These are phyloP conservation scores for Irineochytrium annulatum DNA, from an alignment of 192 early-diverging fungal genomes.

Conservation along the genomic window DNA sequence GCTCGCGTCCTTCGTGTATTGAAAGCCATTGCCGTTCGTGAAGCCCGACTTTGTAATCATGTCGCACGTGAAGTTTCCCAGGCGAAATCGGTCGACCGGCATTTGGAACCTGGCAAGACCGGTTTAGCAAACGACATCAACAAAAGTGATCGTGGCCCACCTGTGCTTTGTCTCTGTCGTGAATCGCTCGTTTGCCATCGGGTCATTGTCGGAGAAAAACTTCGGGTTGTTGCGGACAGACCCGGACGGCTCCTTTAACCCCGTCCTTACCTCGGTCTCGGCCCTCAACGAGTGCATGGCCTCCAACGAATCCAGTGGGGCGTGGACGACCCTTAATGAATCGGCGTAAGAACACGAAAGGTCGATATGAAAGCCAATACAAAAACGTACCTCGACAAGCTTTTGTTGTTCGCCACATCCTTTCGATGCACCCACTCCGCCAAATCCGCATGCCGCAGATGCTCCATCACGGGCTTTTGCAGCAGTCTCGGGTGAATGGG, in stretches of 20 bases:
- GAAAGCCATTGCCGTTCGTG: slow-evolving; percentile 30
- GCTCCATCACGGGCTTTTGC: slow-evolving; percentile 2
- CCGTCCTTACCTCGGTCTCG: not conserved
- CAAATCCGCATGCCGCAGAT: slow-evolving; percentile 11
- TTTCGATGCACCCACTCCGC: slow-evolving; percentile 25
- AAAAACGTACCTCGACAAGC: slow-evolving; percentile 31
- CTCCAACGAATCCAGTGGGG: slow-evolving; percentile 19
- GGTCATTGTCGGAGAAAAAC: slow-evolving; percentile 12
- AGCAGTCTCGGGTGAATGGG: slow-evolving; percentile 16
- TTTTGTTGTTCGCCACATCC: slow-evolving; percentile 19
- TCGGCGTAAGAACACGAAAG: no score
- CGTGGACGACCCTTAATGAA: slow-evolving; percentile 21
- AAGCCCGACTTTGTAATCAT: slow-evolving; percentile 28
- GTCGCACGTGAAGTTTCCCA: slow-evolving; percentile 4
- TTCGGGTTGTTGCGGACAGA: slow-evolving; percentile 43
- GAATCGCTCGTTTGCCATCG: slow-evolving; percentile 23
- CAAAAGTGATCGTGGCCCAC: no score
- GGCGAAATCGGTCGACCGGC: not conserved
- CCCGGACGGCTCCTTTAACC: slow-evolving; percentile 41
- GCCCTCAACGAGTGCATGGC: not conserved
- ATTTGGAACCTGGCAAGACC: slow-evolving; percentile 14
- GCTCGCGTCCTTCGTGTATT: slow-evolving; percentile 17
- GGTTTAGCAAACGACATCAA: not conserved
- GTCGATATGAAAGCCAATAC: no score
- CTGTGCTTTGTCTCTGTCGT: slow-evolving; percentile 36